These are phyloP conservation scores for Zygoascus biomembranicola DNA, from an alignment of 805 yeast species.

Conservation along the genomic window DNA sequence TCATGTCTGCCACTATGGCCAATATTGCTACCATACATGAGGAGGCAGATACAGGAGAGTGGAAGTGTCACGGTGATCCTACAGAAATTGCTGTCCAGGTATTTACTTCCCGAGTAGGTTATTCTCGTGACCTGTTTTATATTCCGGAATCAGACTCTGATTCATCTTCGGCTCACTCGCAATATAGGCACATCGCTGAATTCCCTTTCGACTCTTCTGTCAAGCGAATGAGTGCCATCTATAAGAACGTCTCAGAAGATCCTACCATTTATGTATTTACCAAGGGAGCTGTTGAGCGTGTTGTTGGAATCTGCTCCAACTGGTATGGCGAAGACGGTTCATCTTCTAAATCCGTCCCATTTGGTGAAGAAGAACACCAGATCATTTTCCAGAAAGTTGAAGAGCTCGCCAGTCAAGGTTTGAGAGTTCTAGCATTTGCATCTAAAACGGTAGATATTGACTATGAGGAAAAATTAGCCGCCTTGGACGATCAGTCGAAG, in stretches of 20 bases:
- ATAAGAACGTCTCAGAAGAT: constrained; percentile 26
- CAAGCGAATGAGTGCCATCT: constrained; percentile 64
- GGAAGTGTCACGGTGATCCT: constrained; percentile 85
- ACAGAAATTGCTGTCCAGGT: constrained; percentile 86
- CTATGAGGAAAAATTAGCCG: constrained; percentile 18
- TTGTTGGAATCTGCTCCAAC: constrained; percentile 44
- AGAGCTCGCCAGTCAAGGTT: constrained; percentile 53
- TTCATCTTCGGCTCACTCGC: not conserved
- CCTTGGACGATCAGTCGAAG: constrained; percentile 6
- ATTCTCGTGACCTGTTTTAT: constrained; percentile 13
- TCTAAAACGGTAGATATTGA: constrained; percentile 24
- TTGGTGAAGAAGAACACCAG: constrained; percentile 26
- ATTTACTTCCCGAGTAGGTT: constrained; percentile 51
- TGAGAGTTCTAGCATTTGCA: constrained; percentile 70
- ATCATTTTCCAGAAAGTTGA: constrained; percentile 49
- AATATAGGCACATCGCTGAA: constrained; percentile 43
- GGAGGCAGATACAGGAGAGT: constrained; percentile 35
- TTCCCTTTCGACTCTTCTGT: constrained; percentile 69
- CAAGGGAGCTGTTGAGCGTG: constrained; percentile 73
- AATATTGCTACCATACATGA: constrained; percentile 63
- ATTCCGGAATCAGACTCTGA: not conserved
- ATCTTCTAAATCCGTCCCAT: constrained; percentile 22
- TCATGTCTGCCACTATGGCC: constrained; percentile 64
- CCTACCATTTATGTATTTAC: constrained; percentile 36
- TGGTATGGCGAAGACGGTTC: constrained; percentile 35